Evolutionary conservation across 169 alveolate genomes (phyloP).

Genomic region (Plasmodium sp.): DNA sequence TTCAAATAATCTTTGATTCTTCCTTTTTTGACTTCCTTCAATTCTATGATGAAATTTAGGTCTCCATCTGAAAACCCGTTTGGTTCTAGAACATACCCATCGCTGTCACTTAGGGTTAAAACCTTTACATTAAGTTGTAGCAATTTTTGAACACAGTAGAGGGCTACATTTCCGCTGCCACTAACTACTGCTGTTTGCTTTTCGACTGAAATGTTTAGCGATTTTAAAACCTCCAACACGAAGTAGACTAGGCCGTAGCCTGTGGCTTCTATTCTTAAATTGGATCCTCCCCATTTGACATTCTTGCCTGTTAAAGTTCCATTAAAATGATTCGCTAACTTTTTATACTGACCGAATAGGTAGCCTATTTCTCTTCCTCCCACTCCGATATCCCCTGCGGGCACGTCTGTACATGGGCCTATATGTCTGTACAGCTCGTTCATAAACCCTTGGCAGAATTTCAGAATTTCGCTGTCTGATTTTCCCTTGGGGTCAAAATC

Average conservation of each 20-base stretch:
- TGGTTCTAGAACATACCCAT: constrained; percentile 82
- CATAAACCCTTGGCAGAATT: constrained; percentile 89
- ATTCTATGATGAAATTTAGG: constrained; percentile 72
- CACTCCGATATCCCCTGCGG: constrained; percentile 93
- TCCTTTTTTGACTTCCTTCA: constrained; percentile 78
- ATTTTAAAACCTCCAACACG: constrained; percentile 80
- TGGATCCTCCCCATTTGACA: constrained; percentile 89
- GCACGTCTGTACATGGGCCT: constrained; percentile 89
- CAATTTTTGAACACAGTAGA: constrained; percentile 86
- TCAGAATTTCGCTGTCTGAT: constrained; percentile 84
- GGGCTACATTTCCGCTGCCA: constrained; percentile 92
- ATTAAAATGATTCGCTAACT: constrained; percentile 77
- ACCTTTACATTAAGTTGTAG: constrained; percentile 86
- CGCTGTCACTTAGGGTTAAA: constrained; percentile 85
- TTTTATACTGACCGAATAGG: constrained; percentile 89
- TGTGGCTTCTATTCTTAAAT: constrained; percentile 90
- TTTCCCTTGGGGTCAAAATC: constrained; percentile 92
- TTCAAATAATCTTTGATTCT: constrained; percentile 78
- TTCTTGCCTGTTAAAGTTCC: constrained; percentile 91
- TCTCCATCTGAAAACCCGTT: constrained; percentile 84
- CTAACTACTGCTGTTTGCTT: constrained; percentile 85
- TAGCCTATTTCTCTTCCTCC: constrained; percentile 91
- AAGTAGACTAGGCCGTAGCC: constrained; percentile 91
- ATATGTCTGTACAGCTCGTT: constrained; percentile 85
- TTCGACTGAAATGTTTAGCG: constrained; percentile 62